phyloP scores from a whole-genome alignment of 1,139 yeast genomes.

The Schwanniomyces etchellsii region DNA sequence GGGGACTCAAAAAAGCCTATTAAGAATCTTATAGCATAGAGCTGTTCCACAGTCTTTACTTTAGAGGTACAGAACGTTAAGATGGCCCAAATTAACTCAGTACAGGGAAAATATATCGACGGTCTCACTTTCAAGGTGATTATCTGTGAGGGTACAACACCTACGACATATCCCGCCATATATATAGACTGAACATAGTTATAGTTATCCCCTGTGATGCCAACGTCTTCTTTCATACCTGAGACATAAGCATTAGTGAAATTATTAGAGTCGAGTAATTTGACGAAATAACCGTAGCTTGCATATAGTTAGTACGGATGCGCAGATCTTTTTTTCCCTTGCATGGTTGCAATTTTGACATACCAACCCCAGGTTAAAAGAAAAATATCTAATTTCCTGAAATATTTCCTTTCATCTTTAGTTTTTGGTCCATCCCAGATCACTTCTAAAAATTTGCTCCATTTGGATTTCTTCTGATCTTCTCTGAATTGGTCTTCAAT shows the following conservation, averaged over 20 bases:
- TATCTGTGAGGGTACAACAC: background rate
- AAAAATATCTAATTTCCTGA: conserved; percentile 3
- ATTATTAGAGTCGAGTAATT: conserved; percentile 16
- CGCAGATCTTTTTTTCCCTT: background rate
- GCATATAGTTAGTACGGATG: conserved; percentile 1
- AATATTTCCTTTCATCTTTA: conserved; percentile 2
- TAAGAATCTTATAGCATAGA: conserved; percentile 22
- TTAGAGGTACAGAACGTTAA: conserved; percentile 18
- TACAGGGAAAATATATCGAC: conserved; percentile 11
- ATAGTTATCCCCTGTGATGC: conserved; percentile 22
- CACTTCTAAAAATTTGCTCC: conserved; percentile 3
- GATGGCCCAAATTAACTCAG: conserved; percentile 20
- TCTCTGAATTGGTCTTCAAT: background rate
- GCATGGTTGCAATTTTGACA: conserved; percentile 1
- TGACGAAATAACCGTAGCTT: conserved; percentile 18
- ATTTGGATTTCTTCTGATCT: conserved; percentile 1
- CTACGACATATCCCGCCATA: conserved; percentile 5
- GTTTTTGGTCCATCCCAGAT: conserved; percentile 5
- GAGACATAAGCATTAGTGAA: conserved; percentile 25
- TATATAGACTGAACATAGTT: conserved; percentile 15
- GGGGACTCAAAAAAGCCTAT: conserved; percentile 25
- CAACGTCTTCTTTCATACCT: conserved; percentile 20
- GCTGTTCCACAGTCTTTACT: conserved; percentile 12
- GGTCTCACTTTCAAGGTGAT: conserved; percentile 7
- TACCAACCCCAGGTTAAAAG: conserved; percentile 5